phyloP scores from a whole-genome alignment of 1,139 yeast species.

The Kurtzmaniella quercitrusa region DNA sequence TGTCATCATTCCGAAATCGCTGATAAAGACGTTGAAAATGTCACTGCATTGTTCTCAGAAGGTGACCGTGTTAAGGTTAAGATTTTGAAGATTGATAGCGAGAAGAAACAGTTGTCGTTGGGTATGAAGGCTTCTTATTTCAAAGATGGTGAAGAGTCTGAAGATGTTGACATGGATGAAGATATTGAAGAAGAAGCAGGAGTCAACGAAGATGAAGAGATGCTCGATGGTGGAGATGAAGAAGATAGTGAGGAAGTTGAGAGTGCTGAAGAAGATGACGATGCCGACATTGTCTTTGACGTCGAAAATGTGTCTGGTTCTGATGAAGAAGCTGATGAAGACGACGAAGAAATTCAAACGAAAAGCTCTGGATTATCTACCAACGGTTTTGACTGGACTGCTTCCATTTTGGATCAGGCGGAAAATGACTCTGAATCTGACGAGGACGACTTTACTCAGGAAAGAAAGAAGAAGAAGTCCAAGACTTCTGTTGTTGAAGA shows the following conservation, averaged over 20 bases:
- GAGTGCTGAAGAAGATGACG: constrained; percentile 23
- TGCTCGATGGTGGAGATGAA: constrained; percentile 20
- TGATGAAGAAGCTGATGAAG: constrained; percentile 17
- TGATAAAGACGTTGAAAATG: constrained; percentile 51
- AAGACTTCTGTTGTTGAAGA: constrained; percentile 56
- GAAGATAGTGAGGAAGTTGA: constrained; percentile 25
- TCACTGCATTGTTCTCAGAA: constrained; percentile 65
- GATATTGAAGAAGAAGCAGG: constrained; percentile 25
- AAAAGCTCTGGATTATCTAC: constrained; percentile 60
- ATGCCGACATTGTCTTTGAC: constrained; percentile 18
- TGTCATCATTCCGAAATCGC: constrained; percentile 87
- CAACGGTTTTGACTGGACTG: constrained; percentile 91
- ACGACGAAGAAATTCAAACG: constrained; percentile 15
- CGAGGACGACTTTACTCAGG: constrained; percentile 52
- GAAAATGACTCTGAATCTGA: constrained; percentile 52
- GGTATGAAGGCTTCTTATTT: constrained; percentile 96
- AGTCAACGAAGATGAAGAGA: constrained; percentile 21
- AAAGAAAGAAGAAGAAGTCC: constrained; percentile 41
- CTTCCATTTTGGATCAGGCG: constrained; percentile 78
- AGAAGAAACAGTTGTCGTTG: constrained; percentile 71
- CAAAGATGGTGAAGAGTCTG: constrained; percentile 34
- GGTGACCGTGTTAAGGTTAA: constrained; percentile 90
- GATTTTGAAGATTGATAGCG: constrained; percentile 57
- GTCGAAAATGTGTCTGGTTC: constrained; percentile 17
- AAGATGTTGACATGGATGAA: constrained; percentile 29